Evolutionary conservation across 2,329 filamentous ascomycete genomes (phyloP), one percentile per base, ranked within the genome.

Genomic region (Ceratocystis cubensis): DNA sequence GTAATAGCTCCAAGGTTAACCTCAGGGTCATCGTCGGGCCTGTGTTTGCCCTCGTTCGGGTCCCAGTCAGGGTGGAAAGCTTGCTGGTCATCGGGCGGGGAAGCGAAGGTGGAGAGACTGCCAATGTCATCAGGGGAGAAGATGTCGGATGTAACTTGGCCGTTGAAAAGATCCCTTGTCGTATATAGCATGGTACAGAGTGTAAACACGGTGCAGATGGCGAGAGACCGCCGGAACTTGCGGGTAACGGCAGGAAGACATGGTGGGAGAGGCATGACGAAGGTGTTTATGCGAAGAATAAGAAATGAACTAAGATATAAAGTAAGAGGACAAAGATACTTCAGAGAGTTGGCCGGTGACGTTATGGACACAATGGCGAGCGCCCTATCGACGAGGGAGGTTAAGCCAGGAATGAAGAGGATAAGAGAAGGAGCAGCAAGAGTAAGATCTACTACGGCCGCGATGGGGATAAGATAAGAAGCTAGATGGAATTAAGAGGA

Each of bases 161-260:
- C 44, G 61, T 64, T 67, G 57, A 68, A 67, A 25, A 69, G 65
- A 20, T 63, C 65, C n/a, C 63, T 63, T 8, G 69, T 67, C 2
- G 65, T 67, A 45, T 69, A 69, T 6, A 69, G 61, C 63, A 68
- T 68, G 22, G 61, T 56, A 5, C 56, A 37, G 13, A 69, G 50
- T n/a, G 64, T 63, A 10, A 66, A 61, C 15, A 66, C 33, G 17
- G 66, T 53, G 41, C 67, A 22, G 22, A 68, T 44, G 25, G 65
- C 15, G 22, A 69, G 44, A 13, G 65, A 66, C 22, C 65, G 67
- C 33, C 65, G 64, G 44, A 63, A 61, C 62, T 67, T 63, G 20
- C 69, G 69, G 59, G 64, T 63, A 46, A 57, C 45, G 20, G 45
- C 56, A 22, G 37, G 65, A 50, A 65, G 20, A 50, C 63, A 69